These are phyloP conservation scores for Psophocarpus tetragonolobus DNA, from an alignment of 306 rosid species.

Conservation along the genomic window DNA sequence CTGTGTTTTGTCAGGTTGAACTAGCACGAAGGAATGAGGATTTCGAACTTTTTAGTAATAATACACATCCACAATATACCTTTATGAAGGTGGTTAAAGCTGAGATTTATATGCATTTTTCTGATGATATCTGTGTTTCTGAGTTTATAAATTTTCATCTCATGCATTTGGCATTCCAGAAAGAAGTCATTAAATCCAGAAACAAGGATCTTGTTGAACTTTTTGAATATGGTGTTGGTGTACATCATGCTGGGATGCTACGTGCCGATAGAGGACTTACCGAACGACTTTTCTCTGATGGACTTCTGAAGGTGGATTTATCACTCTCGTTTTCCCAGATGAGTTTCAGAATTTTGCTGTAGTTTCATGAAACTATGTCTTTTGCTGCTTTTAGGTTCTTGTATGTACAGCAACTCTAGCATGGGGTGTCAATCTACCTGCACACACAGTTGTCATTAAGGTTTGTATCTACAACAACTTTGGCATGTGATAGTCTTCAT, in stretches of 20 bases:
- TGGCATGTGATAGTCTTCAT: neutral
- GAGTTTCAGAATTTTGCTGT: neutral
- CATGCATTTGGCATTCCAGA: constrained; percentile 62
- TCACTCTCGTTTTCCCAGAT: constrained; percentile 10
- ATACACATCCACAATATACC: constrained; percentile 66
- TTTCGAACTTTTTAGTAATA: constrained; percentile 67
- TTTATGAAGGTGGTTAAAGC: constrained; percentile 62
- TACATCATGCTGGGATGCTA: constrained; percentile 99
- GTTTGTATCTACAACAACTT: constrained; percentile 43
- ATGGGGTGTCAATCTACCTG: constrained; percentile 99
- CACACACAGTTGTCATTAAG: constrained; percentile 98
- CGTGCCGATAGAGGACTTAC: constrained; percentile 95
- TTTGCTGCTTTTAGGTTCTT: constrained; percentile 68
- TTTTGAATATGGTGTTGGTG: constrained; percentile 81
- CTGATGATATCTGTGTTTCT: constrained; percentile 15
- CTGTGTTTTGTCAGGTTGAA: constrained; percentile 64
- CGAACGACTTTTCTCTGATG: constrained; percentile 89
- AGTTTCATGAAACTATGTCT: constrained; percentile 22
- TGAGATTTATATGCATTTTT: constrained; percentile 25
- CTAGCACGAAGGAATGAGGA: constrained; percentile 76
- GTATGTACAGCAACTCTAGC: constrained; percentile 99
- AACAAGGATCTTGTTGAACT: constrained; percentile 91
- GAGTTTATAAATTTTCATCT: constrained; percentile 32
- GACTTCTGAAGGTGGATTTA: constrained; percentile 77
- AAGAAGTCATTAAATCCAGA: constrained; percentile 86